Evolutionary conservation across 345 rosid genomes (phyloP), one percentile per base, ranked within the genome.

Genomic region (Kernera saxatilis): DNA sequence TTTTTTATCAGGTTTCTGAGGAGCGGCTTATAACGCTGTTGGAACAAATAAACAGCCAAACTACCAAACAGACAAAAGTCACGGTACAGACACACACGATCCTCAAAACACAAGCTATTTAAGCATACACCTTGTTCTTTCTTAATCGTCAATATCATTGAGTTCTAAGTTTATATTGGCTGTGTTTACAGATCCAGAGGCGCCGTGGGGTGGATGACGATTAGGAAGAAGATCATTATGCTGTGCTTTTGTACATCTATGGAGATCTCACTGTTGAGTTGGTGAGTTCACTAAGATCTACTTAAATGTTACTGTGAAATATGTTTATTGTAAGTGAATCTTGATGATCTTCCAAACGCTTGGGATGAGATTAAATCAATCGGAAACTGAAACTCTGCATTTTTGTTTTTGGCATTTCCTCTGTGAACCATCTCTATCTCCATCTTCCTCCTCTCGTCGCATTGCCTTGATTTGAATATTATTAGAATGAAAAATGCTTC

Each of bases 11-110:
- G 98, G 98, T 93, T 60, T 86, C 92, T 25, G 98, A 93, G 78
- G 96, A 90, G 81, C 81, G 83, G 80, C 97, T 93, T 55, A 93
- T 90, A 70, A 65, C 97, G 30, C 72, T 93, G 58, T 84, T 93
- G 78, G 97, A 93, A 74, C 98, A 93, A 77, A 86, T 93, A 35
- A 93, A 93, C 85, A 93, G 85, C 75, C 96, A 93, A 77, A 89
- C 96, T 57, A 58, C 84, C 32, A 93, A 87, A 69, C 97, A 93
- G 70, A 91, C 97, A 3, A 93, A 87, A 91, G 98, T 93, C 72
- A 93, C 97, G 6, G 97, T 88, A 84, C 2, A 55, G 82, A 72
- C 62, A 17, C 37, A 73, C 49, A 43, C n/a, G n/a, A 43, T 43
- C 70, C 45, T 40, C 2, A 35, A 63, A 39, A 36, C 26, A 27